Percentiles rank a stretch among this genome's conserved stretches.
These are phyloP conservation scores for Acidomyces sp. DNA, from an alignment of 495 filamentous ascomycete species.

Conservation along the genomic window DNA sequence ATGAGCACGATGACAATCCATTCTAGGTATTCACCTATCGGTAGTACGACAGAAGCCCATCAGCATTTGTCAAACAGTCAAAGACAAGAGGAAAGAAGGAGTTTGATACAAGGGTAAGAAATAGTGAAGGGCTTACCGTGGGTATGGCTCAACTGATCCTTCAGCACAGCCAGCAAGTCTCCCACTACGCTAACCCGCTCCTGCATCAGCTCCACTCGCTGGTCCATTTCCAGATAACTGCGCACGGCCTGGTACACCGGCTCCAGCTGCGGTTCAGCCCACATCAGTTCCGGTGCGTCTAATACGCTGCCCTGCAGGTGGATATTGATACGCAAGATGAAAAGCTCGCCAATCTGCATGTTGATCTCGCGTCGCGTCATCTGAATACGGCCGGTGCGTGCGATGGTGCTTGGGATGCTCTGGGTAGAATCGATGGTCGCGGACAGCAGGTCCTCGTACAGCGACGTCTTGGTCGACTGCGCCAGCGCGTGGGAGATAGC, in stretches of 20 bases:
- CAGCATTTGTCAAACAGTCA: not conserved
- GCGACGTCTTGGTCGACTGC: constrained; percentile 93
- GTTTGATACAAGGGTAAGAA: not conserved
- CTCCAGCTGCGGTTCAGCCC: constrained; percentile 92
- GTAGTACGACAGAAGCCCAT: not conserved
- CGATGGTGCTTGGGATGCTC: constrained; percentile 79
- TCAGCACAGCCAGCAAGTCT: constrained; percentile 83
- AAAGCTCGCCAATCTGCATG: constrained; percentile 96
- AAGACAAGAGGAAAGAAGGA: not conserved
- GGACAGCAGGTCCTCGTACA: constrained; percentile 92
- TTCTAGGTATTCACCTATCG: constrained; percentile 59
- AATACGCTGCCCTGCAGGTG: constrained; percentile 93
- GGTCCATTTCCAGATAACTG: constrained; percentile 95
- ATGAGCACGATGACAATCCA: constrained; percentile 95
- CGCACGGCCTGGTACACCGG: constrained; percentile 90
- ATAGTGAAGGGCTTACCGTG: constrained; percentile 43
- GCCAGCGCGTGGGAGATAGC: constrained; percentile 91
- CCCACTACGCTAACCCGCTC: constrained; percentile 88
- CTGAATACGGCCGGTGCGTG: constrained; percentile 76
- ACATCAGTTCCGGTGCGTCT: constrained; percentile 96
- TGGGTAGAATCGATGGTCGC: constrained; percentile 83
- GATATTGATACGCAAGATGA: constrained; percentile 93
- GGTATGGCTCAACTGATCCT: constrained; percentile 91
- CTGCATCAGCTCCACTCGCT: constrained; percentile 77
- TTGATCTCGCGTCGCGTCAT: constrained; percentile 79